Evolutionary conservation across 768 basidiomycete species (phyloP).

Genomic region (Infundibulicybe gibba): DNA sequence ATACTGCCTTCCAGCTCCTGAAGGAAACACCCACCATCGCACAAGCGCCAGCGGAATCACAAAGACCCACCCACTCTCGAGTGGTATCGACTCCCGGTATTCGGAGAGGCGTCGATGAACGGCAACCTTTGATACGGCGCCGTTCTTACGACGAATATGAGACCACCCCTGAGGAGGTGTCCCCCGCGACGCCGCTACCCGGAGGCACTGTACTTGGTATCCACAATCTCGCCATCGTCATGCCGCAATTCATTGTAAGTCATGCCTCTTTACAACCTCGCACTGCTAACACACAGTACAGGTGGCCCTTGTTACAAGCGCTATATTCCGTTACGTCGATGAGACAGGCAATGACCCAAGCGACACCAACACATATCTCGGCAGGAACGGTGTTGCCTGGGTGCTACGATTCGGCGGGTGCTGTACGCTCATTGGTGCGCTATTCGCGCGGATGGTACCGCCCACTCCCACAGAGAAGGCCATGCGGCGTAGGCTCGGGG

Average conservation of each 20-base stretch:
- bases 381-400: constrained; percentile 92
- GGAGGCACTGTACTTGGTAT: constrained; percentile 94
- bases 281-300: constrained; percentile 23
- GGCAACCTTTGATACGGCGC: constrained; percentile 57
- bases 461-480: constrained; percentile 90
- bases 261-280: constrained; percentile 1
- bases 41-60: constrained; percentile 11
- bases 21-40: constrained; percentile 58
- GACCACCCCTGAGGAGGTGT: constrained; percentile 26
- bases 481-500: constrained; percentile 76
- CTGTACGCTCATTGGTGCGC: constrained; percentile 80
- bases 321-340: constrained; percentile 84
- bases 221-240: constrained; percentile 92
- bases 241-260: constrained; percentile 90
- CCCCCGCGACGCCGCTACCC: constrained; percentile 49
- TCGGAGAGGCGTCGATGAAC: constrained; percentile 36
- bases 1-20: constrained; percentile 46
- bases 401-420: constrained; percentile 89
- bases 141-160: constrained; percentile 54
- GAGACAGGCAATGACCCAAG: constrained; percentile 37
- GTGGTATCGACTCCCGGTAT: constrained; percentile 47
- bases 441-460: constrained; percentile 77
- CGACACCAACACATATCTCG: constrained; percentile 58
- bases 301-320: constrained; percentile 84
- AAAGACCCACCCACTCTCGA: constrained; percentile 48